phyloP scores from a whole-genome alignment of 2,329 filamentous ascomycete species.

The Phaeosphaeriaceae sp. region DNA sequence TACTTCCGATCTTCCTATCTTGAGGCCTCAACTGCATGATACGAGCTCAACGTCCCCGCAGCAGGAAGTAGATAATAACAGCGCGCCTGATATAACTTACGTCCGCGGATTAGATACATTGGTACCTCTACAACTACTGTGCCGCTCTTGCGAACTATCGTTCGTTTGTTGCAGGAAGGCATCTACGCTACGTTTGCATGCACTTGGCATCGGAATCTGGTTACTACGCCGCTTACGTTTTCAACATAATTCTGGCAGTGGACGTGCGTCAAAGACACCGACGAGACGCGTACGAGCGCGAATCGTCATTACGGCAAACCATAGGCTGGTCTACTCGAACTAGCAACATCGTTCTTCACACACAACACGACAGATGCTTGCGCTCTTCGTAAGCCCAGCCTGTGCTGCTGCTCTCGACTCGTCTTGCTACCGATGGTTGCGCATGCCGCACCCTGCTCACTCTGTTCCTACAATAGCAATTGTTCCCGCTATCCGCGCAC shows the following conservation, averaged over 20 bases:
- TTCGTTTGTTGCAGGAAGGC: slow-evolving; percentile 6
- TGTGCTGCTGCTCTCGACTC: not conserved
- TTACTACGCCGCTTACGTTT: slow-evolving; percentile 21
- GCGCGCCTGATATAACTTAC: slow-evolving; percentile 18
- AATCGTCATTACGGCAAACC: not conserved
- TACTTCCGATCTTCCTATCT: slow-evolving; percentile 8
- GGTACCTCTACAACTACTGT: slow-evolving; percentile 17
- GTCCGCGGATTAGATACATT: slow-evolving; percentile 11
- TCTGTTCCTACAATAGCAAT: not conserved
- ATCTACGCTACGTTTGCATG: slow-evolving; percentile 10
- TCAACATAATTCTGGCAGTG: not conserved
- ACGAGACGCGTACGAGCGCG: not conserved
- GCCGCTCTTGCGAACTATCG: slow-evolving; percentile 13
- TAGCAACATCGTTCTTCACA: not conserved
- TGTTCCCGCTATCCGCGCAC: slow-evolving; percentile 2
- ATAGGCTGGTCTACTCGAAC: not conserved
- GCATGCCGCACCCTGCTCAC: not conserved
- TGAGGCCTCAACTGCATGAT: slow-evolving; percentile 22
- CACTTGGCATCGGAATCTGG: slow-evolving; percentile 9
- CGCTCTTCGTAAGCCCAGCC: not conserved
- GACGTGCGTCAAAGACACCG: not conserved
- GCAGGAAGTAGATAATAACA: slow-evolving; percentile 14
- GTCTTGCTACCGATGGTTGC: not conserved
- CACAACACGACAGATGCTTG: not conserved
- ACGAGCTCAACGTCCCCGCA: slow-evolving; percentile 24